These are phyloP conservation scores for Lentinula raphanica DNA, from an alignment of 768 basidiomycete species.

Conservation along the genomic window DNA sequence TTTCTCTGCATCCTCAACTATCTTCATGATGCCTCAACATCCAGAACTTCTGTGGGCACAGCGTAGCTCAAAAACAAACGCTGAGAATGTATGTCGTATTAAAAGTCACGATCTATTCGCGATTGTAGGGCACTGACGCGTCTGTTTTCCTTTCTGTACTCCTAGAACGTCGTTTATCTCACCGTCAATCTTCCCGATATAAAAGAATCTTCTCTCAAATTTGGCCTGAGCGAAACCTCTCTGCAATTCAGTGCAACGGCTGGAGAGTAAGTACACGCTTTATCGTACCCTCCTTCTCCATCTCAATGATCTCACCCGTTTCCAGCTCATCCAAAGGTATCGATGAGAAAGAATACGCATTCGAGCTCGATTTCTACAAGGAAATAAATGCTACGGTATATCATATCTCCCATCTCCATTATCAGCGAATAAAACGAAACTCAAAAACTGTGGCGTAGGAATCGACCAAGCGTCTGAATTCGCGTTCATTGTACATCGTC, in stretches of 20 bases:
- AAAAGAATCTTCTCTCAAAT: slow-evolving; percentile 49
- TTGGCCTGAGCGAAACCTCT: slow-evolving; percentile 48
- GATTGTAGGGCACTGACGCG: slow-evolving; percentile 10
- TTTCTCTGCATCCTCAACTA: slow-evolving; percentile 11
- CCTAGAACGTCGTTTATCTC: slow-evolving; percentile 82
- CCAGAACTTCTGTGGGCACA: slow-evolving; percentile 97
- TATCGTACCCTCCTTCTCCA: background rate
- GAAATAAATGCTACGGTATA: slow-evolving; percentile 75
- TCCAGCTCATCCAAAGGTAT: slow-evolving; percentile 33
- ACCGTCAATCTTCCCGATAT: slow-evolving; percentile 83
- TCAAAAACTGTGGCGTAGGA: slow-evolving; percentile 23
- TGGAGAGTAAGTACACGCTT: slow-evolving; percentile 46
- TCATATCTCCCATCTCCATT: background rate
- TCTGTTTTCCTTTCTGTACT: slow-evolving; percentile 10
- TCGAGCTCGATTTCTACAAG: slow-evolving; percentile 69
- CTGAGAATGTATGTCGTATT: slow-evolving; percentile 56
- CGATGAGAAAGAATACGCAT: slow-evolving; percentile 63
- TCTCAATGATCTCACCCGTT: background rate
- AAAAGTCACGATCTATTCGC: background rate
- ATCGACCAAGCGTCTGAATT: slow-evolving; percentile 54
- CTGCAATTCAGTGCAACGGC: slow-evolving; percentile 64
- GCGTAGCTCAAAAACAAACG: slow-evolving; percentile 62
- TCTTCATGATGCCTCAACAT: slow-evolving; percentile 44
- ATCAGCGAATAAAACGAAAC: background rate
- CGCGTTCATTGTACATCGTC: slow-evolving; percentile 61